Percentiles rank a stretch among this genome's conserved stretches.
These are phyloP conservation scores for Fusarium praegraminearum DNA, from an alignment of 2,329 filamentous ascomycete species.

Conservation along the genomic window DNA sequence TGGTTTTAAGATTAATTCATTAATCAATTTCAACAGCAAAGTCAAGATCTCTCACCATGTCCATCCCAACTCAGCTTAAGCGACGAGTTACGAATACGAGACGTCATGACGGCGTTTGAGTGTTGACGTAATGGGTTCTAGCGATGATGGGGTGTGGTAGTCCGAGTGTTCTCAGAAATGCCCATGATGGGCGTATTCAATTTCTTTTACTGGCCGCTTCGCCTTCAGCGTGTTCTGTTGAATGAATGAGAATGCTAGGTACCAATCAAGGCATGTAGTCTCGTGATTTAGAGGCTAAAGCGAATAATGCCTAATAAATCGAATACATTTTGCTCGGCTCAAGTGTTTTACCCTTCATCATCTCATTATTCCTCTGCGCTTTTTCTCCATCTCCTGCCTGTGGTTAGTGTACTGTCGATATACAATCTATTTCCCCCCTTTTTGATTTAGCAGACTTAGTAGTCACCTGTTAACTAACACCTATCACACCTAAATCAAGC, in stretches of 20 bases:
- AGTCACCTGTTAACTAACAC: neutral
- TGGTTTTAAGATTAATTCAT: slow-evolving; percentile 26
- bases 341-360: neutral
- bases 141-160: slow-evolving; percentile 29
- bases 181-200: slow-evolving; percentile 36
- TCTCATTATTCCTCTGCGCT: neutral
- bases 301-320: neutral
- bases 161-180: neutral
- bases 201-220: neutral
- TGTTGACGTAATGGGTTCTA: slow-evolving; percentile 39
- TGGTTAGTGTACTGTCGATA: slow-evolving; percentile 10
- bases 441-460: slow-evolving; percentile 8
- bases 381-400: neutral
- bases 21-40: slow-evolving; percentile 1
- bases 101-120: slow-evolving; percentile 18
- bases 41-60: neutral
- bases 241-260: neutral
- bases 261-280: neutral
- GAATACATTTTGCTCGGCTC: neutral
- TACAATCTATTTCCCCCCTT: slow-evolving; percentile 9
- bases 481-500: neutral
- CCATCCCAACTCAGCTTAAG: neutral
- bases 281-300: slow-evolving; percentile 29
- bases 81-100: slow-evolving; percentile 14
- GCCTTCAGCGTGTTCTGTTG: neutral